Evolutionary conservation across 2,329 filamentous ascomycete genomes (phyloP), one percentile per base, ranked within the genome.

Genomic region (Sporothrix inflata): DNA sequence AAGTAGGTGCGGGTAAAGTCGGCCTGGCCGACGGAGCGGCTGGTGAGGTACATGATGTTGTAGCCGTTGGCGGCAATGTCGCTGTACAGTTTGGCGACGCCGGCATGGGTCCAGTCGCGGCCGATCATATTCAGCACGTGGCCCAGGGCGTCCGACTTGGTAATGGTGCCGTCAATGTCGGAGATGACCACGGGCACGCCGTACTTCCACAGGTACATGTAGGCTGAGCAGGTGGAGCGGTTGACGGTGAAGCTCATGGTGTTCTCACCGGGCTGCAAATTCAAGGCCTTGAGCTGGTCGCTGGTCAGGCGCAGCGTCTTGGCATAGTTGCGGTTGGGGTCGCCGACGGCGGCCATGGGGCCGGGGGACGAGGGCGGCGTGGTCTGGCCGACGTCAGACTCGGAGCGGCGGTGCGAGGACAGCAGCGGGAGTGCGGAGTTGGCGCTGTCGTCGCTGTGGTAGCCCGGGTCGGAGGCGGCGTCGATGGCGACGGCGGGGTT

Each of bases 81-180:
- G 66, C 92, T 96, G 82, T 98, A 99, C 9, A 99, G 87, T 83
- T 99, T 99, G 27, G 96, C 97, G 30, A 99, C 95, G 49, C 96
- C 96, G 19, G 94, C 88, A 80, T 99, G 96, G 3, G 96, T 99
- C 96, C 96, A 99, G 81, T 99, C 96, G 65, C 96, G 91, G 55
- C 96, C 96, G 75, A 99, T 95, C 89, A 96, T 96, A 84, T 95
- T 98, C 70, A 98, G 83, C 57, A 99, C 93, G 78, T 99, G 96
- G 16, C 96, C 96, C 16, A 97, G 85, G 19, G 94, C 94, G 82
- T 98, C 94, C 2, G 94, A 97, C 83, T 99, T 99, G 73, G 96
- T 99, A 78, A 99, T 99, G 27, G 96, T 99, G 69, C 96, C 96
- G 81, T 99, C 96, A 78, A 99, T 98, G 81, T 99, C 96, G 0